Base-by-base conservation (phyloP, 495 filamentous ascomycete genomes). In the Neurospora pannonica region DNA sequence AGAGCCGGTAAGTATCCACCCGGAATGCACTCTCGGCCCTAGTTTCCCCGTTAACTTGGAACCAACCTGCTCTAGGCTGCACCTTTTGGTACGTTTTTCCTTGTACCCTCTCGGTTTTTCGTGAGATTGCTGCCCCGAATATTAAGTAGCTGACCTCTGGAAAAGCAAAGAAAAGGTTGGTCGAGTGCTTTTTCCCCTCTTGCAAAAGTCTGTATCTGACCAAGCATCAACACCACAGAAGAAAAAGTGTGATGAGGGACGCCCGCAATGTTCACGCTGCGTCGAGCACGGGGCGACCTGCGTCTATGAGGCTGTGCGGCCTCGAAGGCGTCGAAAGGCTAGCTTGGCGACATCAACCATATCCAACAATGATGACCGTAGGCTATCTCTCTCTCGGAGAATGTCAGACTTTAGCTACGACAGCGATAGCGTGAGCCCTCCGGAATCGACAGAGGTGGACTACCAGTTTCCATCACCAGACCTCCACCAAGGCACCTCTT, bases 161-260 rank as follows among this genome's bases (percentile, higher is more conserved):
- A 36, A 36, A 74, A 83, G 82, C 76, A 82, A 82, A 74, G 80
- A 83, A 73, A 81, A 83, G 81, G 81, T 78, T 71, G 62, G 76
- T 77, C 7, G 19, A 31, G 19, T 34, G 13, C 21, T 39, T 60
- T 28, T 10, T 21, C 28, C 28, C 1, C 5, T 62, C 5, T 70
- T 13, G 9, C 37, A 43, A 39, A 1, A 17, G 7, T 21, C 17
- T 9, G 21, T 40, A 9, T 28, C 42, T 28, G 13, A 36, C 34
- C 37, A 28, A 38, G 71, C 73, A 37, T 75, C 54, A 38, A 2
- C 24, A 9, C 6, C 9, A 77, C 77, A 89, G 86, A 91, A 91
- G 81, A 91, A 91, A 79, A 91, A 91, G 82, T 91, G 89, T 77
- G 88, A 91, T 76, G 89, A 91, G 77, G 83, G 82, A 71, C 87